These are phyloP conservation scores for Bacidia gigantensis DNA, from an alignment of 495 filamentous ascomycete genomes.

Conservation along the genomic window DNA sequence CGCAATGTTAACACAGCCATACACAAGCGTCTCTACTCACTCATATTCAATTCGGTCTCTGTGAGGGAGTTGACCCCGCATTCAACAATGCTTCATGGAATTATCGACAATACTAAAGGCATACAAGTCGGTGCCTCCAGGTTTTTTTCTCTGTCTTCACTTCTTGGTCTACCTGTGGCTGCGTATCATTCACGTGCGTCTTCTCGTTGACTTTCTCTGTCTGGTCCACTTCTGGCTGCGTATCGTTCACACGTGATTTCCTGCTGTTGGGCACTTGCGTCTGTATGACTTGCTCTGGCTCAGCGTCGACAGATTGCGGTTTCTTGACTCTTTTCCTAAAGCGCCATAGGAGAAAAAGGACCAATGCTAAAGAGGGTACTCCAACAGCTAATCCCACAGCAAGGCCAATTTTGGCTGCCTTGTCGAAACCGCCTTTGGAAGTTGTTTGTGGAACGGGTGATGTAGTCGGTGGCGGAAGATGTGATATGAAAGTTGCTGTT, in stretches of 20 bases:
- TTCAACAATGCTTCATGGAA: too few species aligned
- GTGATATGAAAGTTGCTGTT: too few species aligned
- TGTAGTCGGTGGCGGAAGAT: too few species aligned
- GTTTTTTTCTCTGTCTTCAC: too few species aligned
- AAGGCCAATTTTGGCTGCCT: neutral
- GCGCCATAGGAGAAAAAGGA: neutral
- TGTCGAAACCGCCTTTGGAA: too few species aligned
- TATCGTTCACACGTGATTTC: neutral
- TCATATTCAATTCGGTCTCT: too few species aligned
- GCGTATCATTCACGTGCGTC: neutral
- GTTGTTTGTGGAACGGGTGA: too few species aligned
- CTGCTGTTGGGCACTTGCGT: neutral
- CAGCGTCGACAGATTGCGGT: neutral
- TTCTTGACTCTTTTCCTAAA: neutral
- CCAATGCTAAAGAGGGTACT: neutral
- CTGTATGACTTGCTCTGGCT: neutral
- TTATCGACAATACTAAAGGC: too few species aligned
- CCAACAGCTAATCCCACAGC: neutral
- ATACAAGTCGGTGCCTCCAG: too few species aligned
- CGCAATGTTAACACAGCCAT: too few species aligned
- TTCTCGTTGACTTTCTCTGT: neutral
- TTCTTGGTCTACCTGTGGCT: neutral
- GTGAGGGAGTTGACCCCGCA: too few species aligned
- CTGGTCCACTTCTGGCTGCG: neutral
- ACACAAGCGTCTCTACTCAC: too few species aligned